phyloP scores from a whole-genome alignment of 176 grass and related monocot species.

The Metroxylon sagu region DNA sequence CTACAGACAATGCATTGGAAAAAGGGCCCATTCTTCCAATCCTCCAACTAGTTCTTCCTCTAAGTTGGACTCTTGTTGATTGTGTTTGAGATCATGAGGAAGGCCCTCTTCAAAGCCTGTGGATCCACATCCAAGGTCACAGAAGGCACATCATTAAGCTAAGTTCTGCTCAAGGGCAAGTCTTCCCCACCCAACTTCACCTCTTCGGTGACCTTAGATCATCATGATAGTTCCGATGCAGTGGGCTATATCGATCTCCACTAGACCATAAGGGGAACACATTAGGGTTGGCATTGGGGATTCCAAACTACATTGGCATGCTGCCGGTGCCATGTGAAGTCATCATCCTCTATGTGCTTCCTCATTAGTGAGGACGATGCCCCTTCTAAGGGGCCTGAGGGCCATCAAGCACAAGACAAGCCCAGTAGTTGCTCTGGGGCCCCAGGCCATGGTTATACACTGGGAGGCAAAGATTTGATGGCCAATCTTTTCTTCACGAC shows the following conservation, averaged over 20 bases:
- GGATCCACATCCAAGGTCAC: constrained; percentile 25
- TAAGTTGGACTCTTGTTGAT: constrained; percentile 51
- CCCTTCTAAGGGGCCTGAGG: constrained; percentile 4
- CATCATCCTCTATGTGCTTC: constrained; percentile 35
- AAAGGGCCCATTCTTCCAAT: constrained; percentile 29
- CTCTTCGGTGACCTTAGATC: constrained; percentile 48
- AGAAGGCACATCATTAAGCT: constrained; percentile 2
- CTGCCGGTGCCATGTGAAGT: constrained; percentile 31
- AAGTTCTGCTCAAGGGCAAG: neutral
- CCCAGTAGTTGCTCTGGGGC: constrained; percentile 13
- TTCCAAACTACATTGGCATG: constrained; percentile 33
- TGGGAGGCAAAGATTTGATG: no score
- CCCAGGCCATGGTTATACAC: constrained; percentile 1
- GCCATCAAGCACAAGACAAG: constrained; percentile 5
- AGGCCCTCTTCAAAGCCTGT: constrained; percentile 47
- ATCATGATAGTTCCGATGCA: constrained; percentile 16
- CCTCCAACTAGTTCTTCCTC: constrained; percentile 59
- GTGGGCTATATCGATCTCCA: constrained; percentile 7
- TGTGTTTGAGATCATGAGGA: constrained; percentile 77
- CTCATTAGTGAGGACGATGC: constrained; percentile 24
- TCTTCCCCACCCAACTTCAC: constrained; percentile 34
- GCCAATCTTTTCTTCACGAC: no score
- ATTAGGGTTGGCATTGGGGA: neutral
- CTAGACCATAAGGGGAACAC: constrained; percentile 2
- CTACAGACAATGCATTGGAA: constrained; percentile 63